Conservation (phyloP, 129 eudicot genomes). For the Helichrysum umbraculigerum region DNA sequence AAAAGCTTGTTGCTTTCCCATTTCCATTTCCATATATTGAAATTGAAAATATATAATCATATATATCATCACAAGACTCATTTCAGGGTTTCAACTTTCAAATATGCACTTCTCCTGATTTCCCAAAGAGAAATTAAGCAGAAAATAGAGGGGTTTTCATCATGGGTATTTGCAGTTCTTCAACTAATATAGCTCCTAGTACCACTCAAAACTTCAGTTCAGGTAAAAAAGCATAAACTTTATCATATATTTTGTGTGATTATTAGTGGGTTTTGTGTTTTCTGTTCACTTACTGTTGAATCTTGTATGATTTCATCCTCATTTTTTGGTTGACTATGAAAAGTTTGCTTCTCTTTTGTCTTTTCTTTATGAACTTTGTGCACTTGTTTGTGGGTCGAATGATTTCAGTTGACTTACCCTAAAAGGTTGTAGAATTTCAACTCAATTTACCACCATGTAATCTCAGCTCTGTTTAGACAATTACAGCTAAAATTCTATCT, state of each 20-base stretch:
- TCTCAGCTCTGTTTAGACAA: not conserved
- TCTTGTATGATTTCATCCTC: slow-evolving; percentile 1
- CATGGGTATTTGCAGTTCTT: slow-evolving; percentile 56
- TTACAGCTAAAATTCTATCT: not conserved
- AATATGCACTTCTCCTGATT: slow-evolving; percentile 25
- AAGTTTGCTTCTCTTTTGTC: slow-evolving; percentile 4
- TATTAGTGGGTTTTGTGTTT: slow-evolving; percentile 17
- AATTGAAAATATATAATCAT: too few relatives aligned
- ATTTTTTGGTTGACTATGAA: slow-evolving; percentile 7
- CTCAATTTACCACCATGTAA: not conserved
- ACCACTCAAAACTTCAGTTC: slow-evolving; percentile 42
- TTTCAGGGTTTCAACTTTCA: slow-evolving; percentile 3
- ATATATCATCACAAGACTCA: slow-evolving; percentile 14
- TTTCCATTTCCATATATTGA: not conserved
- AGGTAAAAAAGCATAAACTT: slow-evolving; percentile 30
- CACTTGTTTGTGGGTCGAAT: slow-evolving; percentile 10
- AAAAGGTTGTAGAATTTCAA: not conserved
- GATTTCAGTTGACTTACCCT: not conserved
- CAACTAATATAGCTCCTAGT: slow-evolving; percentile 31
- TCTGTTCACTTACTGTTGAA: slow-evolving; percentile 1
- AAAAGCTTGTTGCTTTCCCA: slow-evolving; percentile 6
- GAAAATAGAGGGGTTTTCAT: not conserved
- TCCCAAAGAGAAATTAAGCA: not conserved
- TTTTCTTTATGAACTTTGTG: slow-evolving; percentile 2
- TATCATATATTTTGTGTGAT: slow-evolving; percentile 1